Conservation (phyloP, 2,329 filamentous ascomycete species). For the Stachybotrys echinatus region DNA sequence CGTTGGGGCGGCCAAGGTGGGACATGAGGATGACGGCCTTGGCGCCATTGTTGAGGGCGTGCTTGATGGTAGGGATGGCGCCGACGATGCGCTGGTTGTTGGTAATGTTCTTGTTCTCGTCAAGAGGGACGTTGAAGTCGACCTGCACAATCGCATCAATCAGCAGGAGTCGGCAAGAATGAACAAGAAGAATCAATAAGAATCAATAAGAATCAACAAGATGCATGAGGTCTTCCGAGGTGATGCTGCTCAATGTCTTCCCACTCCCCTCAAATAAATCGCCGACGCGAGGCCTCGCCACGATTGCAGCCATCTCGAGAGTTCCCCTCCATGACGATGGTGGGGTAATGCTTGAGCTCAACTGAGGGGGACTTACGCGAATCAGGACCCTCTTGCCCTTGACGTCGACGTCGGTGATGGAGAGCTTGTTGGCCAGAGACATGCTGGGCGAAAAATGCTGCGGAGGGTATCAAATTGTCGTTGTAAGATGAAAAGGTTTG, state of each 20-base stretch:
- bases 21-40: conserved; percentile 97
- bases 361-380: conserved; percentile 63
- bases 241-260: no score
- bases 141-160: conserved; percentile 51
- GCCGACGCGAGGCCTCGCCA: background rate
- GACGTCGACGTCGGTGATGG: conserved; percentile 92
- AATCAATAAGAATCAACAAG: no score
- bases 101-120: conserved; percentile 87
- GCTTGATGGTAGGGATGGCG: conserved; percentile 91
- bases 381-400: conserved; percentile 98
- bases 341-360: conserved; percentile 17
- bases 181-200: no score
- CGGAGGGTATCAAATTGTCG: conserved; percentile 1
- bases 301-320: background rate
- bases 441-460: conserved; percentile 45
- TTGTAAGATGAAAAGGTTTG: conserved; percentile 6
- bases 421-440: conserved; percentile 98
- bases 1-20: conserved; percentile 93
- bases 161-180: background rate
- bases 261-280: no score
- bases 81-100: conserved; percentile 98
- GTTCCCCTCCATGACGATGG: conserved; percentile 9
- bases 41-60: conserved; percentile 83
- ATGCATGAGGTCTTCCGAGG: no score
- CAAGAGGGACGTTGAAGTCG: conserved; percentile 99